Evolutionary conservation across 768 basidiomycete species (phyloP).

Genomic region (Mycena rebaudengoi): DNA sequence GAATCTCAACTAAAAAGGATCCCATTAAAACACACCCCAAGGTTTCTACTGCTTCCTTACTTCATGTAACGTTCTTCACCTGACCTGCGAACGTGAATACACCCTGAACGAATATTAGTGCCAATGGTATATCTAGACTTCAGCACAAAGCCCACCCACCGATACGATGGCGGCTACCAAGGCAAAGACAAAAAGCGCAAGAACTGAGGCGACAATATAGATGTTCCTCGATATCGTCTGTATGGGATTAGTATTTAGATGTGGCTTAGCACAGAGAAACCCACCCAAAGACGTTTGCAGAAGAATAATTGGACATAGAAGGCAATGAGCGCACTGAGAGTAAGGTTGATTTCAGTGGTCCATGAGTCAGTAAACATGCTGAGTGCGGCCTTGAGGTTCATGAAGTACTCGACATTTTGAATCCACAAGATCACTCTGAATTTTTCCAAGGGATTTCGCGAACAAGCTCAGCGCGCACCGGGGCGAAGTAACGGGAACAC

Average conservation of each 20-base stretch:
- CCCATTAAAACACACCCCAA: neutral
- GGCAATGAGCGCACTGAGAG: neutral
- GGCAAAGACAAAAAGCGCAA: neutral
- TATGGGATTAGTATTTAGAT: neutral
- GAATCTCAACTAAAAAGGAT: neutral
- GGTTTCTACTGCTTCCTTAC: neutral
- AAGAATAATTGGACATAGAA: slow-evolving; percentile 3
- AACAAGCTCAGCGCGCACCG: no score
- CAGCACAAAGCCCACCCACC: neutral
- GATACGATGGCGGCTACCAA: neutral
- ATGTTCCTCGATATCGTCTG: neutral
- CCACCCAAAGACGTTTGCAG: neutral
- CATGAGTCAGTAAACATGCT: neutral
- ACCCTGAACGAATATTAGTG: neutral
- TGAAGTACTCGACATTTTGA: no score
- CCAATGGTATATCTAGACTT: neutral
- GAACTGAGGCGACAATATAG: neutral
- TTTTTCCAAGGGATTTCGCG: no score
- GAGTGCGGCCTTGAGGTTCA: neutral
- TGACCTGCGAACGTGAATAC: neutral
- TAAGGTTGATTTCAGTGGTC: neutral
- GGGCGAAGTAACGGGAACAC: no score
- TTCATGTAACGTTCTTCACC: neutral
- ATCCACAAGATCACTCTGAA: no score
- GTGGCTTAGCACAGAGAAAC: neutral